phyloP scores from a whole-genome alignment of 176 grass and related monocot genomes.

The Raddia distichophylla region DNA sequence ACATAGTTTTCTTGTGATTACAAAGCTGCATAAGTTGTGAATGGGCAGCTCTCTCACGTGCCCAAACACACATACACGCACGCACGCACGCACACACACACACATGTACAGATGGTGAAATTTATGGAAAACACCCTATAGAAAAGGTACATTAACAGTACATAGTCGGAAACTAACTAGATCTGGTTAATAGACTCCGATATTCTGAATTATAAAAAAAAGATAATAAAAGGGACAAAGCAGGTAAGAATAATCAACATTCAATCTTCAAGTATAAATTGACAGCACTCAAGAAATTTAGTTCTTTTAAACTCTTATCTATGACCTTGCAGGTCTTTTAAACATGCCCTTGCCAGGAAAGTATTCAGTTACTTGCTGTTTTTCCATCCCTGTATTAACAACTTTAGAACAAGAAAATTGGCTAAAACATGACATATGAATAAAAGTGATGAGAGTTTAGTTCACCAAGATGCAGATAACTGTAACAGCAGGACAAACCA shows the following conservation, averaged over 20 bases:
- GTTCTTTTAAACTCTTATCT: not conserved
- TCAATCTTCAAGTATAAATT: constrained; percentile 5
- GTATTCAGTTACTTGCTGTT: not conserved
- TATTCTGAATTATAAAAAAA: not conserved
- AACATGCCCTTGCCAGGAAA: not conserved
- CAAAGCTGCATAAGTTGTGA: not conserved
- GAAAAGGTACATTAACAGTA: too few relatives aligned
- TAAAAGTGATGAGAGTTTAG: not conserved
- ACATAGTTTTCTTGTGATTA: not conserved
- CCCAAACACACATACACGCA: too few relatives aligned
- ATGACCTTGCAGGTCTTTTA: not conserved
- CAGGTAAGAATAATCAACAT: not conserved
- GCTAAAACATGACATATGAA: not conserved
- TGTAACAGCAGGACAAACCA: not conserved
- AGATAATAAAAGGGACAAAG: not conserved
- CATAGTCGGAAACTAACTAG: not conserved
- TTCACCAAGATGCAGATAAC: not conserved
- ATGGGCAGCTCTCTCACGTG: too few relatives aligned
- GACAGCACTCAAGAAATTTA: not conserved
- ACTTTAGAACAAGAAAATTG: constrained; percentile 11
- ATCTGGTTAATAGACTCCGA: not conserved
- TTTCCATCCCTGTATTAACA: not conserved
- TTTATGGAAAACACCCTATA: too few relatives aligned
- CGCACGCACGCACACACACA: too few relatives aligned
- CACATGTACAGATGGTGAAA: too few relatives aligned